phyloP scores from a whole-genome alignment of 495 filamentous ascomycete species.

The Pseudevernia furfuracea region DNA sequence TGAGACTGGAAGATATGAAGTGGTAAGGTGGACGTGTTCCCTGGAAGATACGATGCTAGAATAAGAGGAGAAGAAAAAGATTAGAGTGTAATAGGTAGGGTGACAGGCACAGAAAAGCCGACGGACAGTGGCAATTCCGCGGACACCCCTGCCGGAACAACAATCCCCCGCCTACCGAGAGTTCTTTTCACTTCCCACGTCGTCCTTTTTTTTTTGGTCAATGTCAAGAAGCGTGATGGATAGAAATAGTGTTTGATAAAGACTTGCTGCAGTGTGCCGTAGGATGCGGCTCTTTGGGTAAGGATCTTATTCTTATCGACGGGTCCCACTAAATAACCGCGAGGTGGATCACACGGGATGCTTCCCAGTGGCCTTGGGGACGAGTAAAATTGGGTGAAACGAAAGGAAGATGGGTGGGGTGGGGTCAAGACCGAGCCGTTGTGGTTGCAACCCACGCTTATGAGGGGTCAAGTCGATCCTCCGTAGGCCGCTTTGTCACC shows the following conservation, averaged over 20 bases:
- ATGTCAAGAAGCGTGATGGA: background rate
- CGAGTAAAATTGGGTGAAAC: slow-evolving; percentile 13
- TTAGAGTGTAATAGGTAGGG: background rate
- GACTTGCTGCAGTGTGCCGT: slow-evolving; percentile 13
- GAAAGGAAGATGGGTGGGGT: slow-evolving; percentile 13
- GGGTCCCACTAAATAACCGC: slow-evolving; percentile 19
- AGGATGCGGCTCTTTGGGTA: slow-evolving; percentile 14
- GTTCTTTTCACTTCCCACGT: no score
- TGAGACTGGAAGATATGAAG: slow-evolving; percentile 3
- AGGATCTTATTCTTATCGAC: slow-evolving; percentile 19
- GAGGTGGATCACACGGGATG: slow-evolving; percentile 13
- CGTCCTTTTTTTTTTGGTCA: background rate
- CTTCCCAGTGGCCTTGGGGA: slow-evolving; percentile 4
- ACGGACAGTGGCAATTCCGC: background rate
- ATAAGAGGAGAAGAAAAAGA: background rate
- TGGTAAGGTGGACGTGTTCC: background rate
- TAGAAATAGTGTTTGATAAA: background rate
- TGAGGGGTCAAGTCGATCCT: background rate
- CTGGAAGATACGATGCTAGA: background rate
- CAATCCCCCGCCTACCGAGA: background rate
- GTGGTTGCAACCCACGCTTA: slow-evolving; percentile 6
- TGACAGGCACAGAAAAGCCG: slow-evolving; percentile 4
- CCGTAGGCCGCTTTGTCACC: background rate
- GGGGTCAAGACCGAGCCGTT: background rate
- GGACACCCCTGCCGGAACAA: background rate